Conservation (phyloP, 2,329 filamentous ascomycete species). For the Ceratocystis huliohia region DNA sequence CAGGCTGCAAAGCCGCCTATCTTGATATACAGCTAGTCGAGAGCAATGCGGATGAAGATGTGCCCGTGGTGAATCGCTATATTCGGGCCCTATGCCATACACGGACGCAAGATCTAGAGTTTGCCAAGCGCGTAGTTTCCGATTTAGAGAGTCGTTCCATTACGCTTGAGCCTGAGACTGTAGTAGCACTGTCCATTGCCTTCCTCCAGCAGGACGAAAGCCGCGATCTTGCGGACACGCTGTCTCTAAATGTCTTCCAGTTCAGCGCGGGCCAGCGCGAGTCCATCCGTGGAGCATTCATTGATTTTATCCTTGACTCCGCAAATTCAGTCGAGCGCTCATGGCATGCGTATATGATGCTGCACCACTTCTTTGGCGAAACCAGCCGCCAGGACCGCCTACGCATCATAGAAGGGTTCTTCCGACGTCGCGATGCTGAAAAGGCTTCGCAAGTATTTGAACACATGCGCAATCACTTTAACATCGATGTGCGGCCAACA, state of each 20-base stretch:
- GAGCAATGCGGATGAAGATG: slow-evolving; percentile 44
- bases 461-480: slow-evolving; percentile 75
- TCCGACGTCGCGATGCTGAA: slow-evolving; percentile 61
- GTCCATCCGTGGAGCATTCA: slow-evolving; percentile 51
- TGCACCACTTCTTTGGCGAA: slow-evolving; percentile 52
- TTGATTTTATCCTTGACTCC: slow-evolving; percentile 53
- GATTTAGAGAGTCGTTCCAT: slow-evolving; percentile 58
- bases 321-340: slow-evolving; percentile 48
- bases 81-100: slow-evolving; percentile 54
- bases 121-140: slow-evolving; percentile 59
- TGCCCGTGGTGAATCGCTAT: slow-evolving; percentile 56
- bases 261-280: slow-evolving; percentile 58
- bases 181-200: slow-evolving; percentile 57
- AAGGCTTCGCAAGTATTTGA: slow-evolving; percentile 80
- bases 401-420: slow-evolving; percentile 70
- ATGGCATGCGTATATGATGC: slow-evolving; percentile 54
- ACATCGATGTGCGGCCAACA: slow-evolving; percentile 50
- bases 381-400: slow-evolving; percentile 54
- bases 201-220: slow-evolving; percentile 66
- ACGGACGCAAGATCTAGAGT: slow-evolving; percentile 51
- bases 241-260: slow-evolving; percentile 60
- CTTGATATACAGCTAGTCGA: slow-evolving; percentile 42
- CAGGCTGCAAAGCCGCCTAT: slow-evolving; percentile 55
- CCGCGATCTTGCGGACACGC: slow-evolving; percentile 66
- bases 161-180: slow-evolving; percentile 59